Base-by-base conservation (phyloP, 306 rosid species). In the Begonia fuchsioides region DNA sequence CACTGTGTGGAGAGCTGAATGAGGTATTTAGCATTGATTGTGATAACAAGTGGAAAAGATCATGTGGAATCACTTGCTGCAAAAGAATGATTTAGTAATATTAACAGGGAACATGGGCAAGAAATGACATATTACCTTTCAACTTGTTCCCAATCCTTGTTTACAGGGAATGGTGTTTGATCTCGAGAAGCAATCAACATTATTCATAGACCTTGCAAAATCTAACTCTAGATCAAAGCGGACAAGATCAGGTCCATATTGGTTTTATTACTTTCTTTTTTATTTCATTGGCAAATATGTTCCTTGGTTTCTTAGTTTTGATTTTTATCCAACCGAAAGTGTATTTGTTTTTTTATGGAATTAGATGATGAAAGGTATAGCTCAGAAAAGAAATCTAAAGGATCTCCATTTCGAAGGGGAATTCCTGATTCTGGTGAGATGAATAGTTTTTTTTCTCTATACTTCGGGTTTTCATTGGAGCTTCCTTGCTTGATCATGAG, bases 151-250 rank as follows among this genome's bases (percentile, higher is more conserved):
- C 51, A 15, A 55, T 39, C 50, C 39, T 57, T 80, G 53, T 64
- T 69, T 68, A 56, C 70, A 85, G 95, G 98, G 98, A 44, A 72
- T 90, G 95, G 79, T 90, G 39, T 90, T 90, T 75, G 98, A 90
- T 78, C 93, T 90, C 65, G 94, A 90, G 65, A 80, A 77, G 73
- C 92, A 77, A 39, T 85, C 98, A 16, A 76, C 82, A 9, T 69
- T 90, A 6, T 90, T 79, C 57, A 72, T 90, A 67, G 92, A 90
- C 75, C 70, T 90, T 32, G 98, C 98, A 13, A 90, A 85, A 69
- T 81, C 98, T 45, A 90, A 85, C 67, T 90, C 98, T 57, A 74
- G 94, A 67, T 66, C 98, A 39, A 85, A 85, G 72, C 87, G 98
- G 19, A 54, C 75, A 19, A 81, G 98, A 68, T 40, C 80, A 52